phyloP scores from a whole-genome alignment of 371 early-diverging fungal species.

The Actinomucor elegans region DNA sequence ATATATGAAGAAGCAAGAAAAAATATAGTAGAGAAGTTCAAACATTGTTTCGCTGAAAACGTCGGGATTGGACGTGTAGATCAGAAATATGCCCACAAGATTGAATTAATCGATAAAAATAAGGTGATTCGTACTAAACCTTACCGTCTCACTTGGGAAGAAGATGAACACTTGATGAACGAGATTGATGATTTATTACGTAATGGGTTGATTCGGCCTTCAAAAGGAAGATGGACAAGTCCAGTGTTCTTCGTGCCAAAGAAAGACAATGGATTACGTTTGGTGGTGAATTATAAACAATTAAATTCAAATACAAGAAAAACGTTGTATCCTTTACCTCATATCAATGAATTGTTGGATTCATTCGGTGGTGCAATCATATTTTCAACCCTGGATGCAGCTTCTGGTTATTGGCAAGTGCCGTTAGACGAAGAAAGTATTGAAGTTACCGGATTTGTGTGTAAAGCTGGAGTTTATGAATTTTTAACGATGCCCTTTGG shows the following conservation, averaged over 20 bases:
- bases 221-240: constrained; percentile 12
- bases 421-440: constrained; percentile 19
- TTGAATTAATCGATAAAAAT: background rate
- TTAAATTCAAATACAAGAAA: constrained; percentile 40
- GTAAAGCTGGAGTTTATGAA: constrained; percentile 43
- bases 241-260: constrained; percentile 50
- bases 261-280: constrained; percentile 34
- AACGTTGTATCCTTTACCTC: constrained; percentile 36
- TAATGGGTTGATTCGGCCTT: constrained; percentile 10
- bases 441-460: constrained; percentile 54
- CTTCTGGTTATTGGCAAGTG: constrained; percentile 39
- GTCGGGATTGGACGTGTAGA: background rate
- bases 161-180: constrained; percentile 4
- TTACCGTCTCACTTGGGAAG: constrained; percentile 8
- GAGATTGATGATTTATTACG: constrained; percentile 8
- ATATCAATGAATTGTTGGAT: constrained; percentile 38
- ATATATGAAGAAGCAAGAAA: no score
- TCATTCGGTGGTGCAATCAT: constrained; percentile 8
- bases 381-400: constrained; percentile 15
- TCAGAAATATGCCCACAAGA: background rate
- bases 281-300: constrained; percentile 28
- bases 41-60: background rate
- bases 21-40: background rate
- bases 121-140: background rate
- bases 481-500: constrained; percentile 56